phyloP scores from a whole-genome alignment of 2,329 filamentous ascomycete genomes.

The Cordyceps cicadae region DNA sequence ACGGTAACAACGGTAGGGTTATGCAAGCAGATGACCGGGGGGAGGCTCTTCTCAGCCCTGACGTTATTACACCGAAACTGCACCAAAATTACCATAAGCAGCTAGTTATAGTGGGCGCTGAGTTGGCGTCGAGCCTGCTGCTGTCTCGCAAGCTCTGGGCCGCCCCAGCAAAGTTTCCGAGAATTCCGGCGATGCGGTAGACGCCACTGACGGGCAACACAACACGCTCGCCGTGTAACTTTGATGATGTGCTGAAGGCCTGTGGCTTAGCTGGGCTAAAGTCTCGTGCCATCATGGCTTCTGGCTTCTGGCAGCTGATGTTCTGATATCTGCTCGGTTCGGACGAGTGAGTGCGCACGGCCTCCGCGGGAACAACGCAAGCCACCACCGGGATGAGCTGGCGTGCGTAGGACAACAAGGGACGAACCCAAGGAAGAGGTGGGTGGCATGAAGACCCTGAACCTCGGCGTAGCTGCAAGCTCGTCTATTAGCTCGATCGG shows the following conservation, averaged over 20 bases:
- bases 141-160: neutral
- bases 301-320: neutral
- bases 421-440: neutral
- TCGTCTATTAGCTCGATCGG: neutral
- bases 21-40: too few relatives aligned
- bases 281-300: neutral
- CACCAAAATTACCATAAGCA: conserved; percentile 3
- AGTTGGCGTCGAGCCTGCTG: neutral
- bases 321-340: neutral
- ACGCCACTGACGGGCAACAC: neutral
- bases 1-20: neutral
- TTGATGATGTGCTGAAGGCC: neutral
- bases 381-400: neutral
- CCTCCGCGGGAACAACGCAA: too few relatives aligned
- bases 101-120: neutral
- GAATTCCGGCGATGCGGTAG: neutral
- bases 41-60: neutral
- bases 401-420: conserved; percentile 3
- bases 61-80: neutral
- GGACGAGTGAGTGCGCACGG: too few relatives aligned
- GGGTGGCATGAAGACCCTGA: neutral
- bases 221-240: neutral
- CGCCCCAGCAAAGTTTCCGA: neutral
- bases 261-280: neutral
- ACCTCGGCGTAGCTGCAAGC: neutral